Evolutionary conservation across 2,329 filamentous ascomycete genomes (phyloP), one percentile per base, ranked within the genome.

Genomic region (Epicoccum nigrum): DNA sequence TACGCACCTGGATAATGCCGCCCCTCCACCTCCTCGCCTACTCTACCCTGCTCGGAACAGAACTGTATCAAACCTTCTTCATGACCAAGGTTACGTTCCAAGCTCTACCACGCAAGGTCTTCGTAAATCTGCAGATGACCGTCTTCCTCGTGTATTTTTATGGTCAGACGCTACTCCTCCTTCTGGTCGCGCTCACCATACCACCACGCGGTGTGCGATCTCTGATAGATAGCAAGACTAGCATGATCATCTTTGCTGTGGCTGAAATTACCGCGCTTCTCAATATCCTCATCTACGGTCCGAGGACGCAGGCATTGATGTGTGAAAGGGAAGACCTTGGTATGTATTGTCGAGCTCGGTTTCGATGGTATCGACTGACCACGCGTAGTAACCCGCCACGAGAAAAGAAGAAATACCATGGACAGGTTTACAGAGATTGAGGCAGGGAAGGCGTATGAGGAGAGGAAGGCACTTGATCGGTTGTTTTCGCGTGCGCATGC

Each of bases 71-170:
- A 57, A 75, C 60, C 53, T 76, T 77, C 43, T 51, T 76, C 30
- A 71, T 76, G 45, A 75, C 73, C 1, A 77, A 75, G 55, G 55
- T 78, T 15, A 67, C 71, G 17, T 71, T 69, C 50, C 59, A 59
- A 41, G 59, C 58, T 5, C 69, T 77, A 4, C 70, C 75, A 0
- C 64, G 65, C 40, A 63, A 69, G 1, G 61, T 71, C 1, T 78
- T 78, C 44, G 72, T 72, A 7, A 60, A 47, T 1, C 60, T 78
- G 2, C 73, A 77, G 40, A 76, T 74, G 48, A 66, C 63, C 3
- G 40, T 76, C 1, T 77, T 77, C 42, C 75, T 74, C 0, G 53
- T 70, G 1, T 77, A 78, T 40, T 77, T 77, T 49, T 60, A 58
- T 4, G 56, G 60, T 9, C 75, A 78, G 47, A 63, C 70, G 1